Percentiles rank a stretch among this genome's conserved stretches.
phyloP scores from a whole-genome alignment of 2,329 filamentous ascomycete species.

The Eurotiales sp. region DNA sequence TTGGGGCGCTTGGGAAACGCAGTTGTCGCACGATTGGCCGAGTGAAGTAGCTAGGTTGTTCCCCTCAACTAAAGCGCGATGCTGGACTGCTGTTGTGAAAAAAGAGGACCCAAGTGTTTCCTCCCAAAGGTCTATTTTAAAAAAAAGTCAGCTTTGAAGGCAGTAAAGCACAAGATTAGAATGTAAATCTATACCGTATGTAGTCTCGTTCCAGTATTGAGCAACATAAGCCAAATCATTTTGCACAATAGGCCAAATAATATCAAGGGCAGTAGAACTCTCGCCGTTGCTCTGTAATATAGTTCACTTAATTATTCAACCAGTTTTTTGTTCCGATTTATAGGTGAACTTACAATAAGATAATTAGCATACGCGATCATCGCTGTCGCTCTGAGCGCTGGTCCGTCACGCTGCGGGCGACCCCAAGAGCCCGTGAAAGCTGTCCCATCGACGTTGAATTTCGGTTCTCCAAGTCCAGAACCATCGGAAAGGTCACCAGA shows the following conservation, averaged over 20 bases:
- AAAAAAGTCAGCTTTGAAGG: background rate
- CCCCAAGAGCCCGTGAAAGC: constrained; percentile 68
- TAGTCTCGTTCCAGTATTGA: constrained; percentile 63
- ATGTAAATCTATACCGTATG: constrained; percentile 46
- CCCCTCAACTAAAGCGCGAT: constrained; percentile 60
- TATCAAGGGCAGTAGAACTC: constrained; percentile 47
- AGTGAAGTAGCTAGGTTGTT: constrained; percentile 60
- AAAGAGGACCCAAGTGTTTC: constrained; percentile 72
- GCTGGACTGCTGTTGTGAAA: constrained; percentile 67
- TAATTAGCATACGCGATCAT: constrained; percentile 54
- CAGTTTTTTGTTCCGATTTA: background rate
- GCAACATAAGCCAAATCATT: constrained; percentile 73
- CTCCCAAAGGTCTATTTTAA: constrained; percentile 64
- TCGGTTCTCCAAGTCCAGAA: constrained; percentile 63
- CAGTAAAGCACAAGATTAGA: background rate
- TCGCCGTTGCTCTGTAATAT: constrained; percentile 48
- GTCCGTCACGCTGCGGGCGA: constrained; percentile 61
- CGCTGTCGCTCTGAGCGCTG: constrained; percentile 30
- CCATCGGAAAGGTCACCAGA: constrained; percentile 54
- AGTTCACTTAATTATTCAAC: background rate
- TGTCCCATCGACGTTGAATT: constrained; percentile 62
- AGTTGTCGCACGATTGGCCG: constrained; percentile 59
- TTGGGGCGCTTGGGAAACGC: constrained; percentile 62
- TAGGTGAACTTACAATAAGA: constrained; percentile 50
- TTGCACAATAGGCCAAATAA: constrained; percentile 68